Percentiles rank a stretch among this genome's conserved stretches.
phyloP scores from a whole-genome alignment of 2,329 filamentous ascomycete species.

The Phaeophleospora eucalypticola region DNA sequence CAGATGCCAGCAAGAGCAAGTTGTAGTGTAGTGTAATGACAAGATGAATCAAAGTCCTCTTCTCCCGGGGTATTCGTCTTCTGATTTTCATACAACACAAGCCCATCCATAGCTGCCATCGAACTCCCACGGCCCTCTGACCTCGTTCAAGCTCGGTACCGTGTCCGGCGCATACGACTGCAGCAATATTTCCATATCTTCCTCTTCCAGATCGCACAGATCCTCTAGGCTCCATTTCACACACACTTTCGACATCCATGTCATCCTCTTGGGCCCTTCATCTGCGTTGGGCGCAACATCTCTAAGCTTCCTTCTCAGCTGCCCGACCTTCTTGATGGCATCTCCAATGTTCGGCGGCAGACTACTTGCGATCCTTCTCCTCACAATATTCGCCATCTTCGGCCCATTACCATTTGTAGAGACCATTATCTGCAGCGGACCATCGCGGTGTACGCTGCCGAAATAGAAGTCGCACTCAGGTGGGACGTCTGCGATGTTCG shows the following conservation, averaged over 20 bases:
- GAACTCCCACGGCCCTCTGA: conserved; percentile 40
- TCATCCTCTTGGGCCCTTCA: conserved; percentile 83
- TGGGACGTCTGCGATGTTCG: conserved; percentile 95
- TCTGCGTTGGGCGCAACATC: conserved; percentile 67
- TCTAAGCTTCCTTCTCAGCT: conserved; percentile 72
- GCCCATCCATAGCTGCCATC: conserved; percentile 47
- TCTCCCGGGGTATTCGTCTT: too few relatives aligned
- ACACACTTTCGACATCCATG: conserved; percentile 91
- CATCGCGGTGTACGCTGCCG: conserved; percentile 90
- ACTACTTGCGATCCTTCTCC: conserved; percentile 71
- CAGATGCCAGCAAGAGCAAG: conserved; percentile 28
- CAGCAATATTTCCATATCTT: conserved; percentile 77
- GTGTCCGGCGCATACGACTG: conserved; percentile 60
- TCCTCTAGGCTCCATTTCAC: conserved; percentile 82
- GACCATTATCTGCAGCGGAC: conserved; percentile 96
- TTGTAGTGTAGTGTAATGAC: conserved; percentile 17
- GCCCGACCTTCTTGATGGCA: conserved; percentile 80
- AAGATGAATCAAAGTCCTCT: background rate
- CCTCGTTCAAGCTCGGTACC: conserved; percentile 42
- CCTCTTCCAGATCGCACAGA: conserved; percentile 73
- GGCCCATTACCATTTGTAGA: conserved; percentile 97
- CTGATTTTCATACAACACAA: conserved; percentile 28
- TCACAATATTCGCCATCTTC: conserved; percentile 79
- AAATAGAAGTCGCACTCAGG: conserved; percentile 99
- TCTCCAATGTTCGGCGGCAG: conserved; percentile 77